Percentiles rank a stretch among this genome's conserved stretches.
Conservation (phyloP, 495 filamentous ascomycete genomes). For the Penicillium daleae region DNA sequence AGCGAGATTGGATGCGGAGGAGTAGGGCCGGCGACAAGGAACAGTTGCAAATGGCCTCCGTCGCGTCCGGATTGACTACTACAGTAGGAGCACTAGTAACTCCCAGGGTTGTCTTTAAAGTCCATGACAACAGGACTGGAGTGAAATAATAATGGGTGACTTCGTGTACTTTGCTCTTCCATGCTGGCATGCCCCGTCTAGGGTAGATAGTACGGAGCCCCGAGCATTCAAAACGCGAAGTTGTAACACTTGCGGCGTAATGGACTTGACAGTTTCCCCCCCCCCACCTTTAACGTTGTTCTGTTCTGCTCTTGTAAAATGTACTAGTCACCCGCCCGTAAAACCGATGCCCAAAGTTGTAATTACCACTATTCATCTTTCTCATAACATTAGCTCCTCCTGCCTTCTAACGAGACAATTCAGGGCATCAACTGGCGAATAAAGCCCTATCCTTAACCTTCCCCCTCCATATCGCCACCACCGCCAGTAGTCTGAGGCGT, state of each 20-base stretch:
- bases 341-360: neutral
- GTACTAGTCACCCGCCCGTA: neutral
- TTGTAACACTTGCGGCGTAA: neutral
- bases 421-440: neutral
- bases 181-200: neutral
- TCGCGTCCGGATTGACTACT: too few species aligned
- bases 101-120: neutral
- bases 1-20: conserved; percentile 2
- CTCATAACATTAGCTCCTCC: neutral
- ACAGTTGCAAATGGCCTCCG: too few species aligned
- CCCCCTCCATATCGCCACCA: neutral
- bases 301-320: neutral
- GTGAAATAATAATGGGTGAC: neutral
- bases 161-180: neutral
- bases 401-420: neutral
- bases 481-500: neutral
- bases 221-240: neutral
- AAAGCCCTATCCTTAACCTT: neutral
- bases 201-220: neutral
- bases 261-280: too few species aligned
- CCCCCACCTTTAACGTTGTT: neutral
- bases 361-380: neutral
- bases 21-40: neutral
- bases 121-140: neutral
- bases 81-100: neutral